These are phyloP conservation scores for Paxillus involutus DNA, from an alignment of 768 basidiomycete species.

Conservation along the genomic window DNA sequence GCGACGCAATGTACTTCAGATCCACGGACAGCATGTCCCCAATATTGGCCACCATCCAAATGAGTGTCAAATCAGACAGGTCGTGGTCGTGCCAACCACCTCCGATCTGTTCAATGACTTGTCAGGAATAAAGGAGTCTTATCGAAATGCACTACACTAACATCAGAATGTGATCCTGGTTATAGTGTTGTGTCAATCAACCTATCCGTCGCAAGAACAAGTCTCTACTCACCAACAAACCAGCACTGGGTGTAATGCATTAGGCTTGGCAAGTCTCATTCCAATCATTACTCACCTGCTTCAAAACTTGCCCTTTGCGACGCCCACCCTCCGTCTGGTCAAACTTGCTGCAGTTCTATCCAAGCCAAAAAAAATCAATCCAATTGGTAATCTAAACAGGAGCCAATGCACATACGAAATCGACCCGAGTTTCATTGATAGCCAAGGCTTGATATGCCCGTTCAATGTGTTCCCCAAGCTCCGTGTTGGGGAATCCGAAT, in stretches of 20 bases:
- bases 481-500: conserved; percentile 64
- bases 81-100: conserved; percentile 72
- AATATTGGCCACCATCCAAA: conserved; percentile 66
- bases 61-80: conserved; percentile 60
- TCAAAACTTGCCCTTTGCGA: conserved; percentile 55
- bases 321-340: conserved; percentile 53
- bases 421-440: conserved; percentile 61
- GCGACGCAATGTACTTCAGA: conserved; percentile 46
- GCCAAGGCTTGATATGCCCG: conserved; percentile 70
- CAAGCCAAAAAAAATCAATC: neutral
- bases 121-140: neutral
- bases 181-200: conserved; percentile 7
- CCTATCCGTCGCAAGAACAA: neutral
- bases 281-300: conserved; percentile 46
- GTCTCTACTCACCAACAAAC: conserved; percentile 56
- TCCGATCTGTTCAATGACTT: conserved; percentile 47
- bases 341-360: conserved; percentile 62
- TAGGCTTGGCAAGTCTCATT: neutral
- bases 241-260: conserved; percentile 48
- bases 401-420: conserved; percentile 52
- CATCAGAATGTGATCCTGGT: conserved; percentile 30
- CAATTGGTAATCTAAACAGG: neutral
- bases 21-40: conserved; percentile 57
- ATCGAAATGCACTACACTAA: neutral
- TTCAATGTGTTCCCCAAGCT: conserved; percentile 62